These are phyloP conservation scores for Coleophoma eucalyptorum DNA, from an alignment of 2,329 filamentous ascomycete species.

Conservation along the genomic window DNA sequence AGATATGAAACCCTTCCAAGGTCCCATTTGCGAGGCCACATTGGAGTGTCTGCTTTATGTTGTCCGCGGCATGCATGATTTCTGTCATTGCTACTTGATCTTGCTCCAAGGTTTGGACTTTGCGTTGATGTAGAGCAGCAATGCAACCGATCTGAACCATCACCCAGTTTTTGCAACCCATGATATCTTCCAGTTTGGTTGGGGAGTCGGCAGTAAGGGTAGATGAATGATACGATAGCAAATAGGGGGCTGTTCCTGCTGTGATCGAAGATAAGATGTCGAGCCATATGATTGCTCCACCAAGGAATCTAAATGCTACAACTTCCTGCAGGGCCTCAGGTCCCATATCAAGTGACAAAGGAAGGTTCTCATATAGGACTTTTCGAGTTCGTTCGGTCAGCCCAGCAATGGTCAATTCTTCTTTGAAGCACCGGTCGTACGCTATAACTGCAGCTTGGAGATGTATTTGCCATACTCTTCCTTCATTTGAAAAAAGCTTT, in stretches of 20 bases:
- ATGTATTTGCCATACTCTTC: constrained; percentile 18
- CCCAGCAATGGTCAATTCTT: background rate
- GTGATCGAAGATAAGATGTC: constrained; percentile 48
- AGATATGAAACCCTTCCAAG: constrained; percentile 11
- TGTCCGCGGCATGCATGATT: constrained; percentile 7
- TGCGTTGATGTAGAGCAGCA: constrained; percentile 50
- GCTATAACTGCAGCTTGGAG: constrained; percentile 19
- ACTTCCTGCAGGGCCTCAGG: constrained; percentile 39
- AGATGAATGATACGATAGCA: constrained; percentile 35
- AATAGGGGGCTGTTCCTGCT: constrained; percentile 35
- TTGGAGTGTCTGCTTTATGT: constrained; percentile 18
- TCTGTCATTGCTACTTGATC: constrained; percentile 7
- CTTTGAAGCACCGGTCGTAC: constrained; percentile 6
- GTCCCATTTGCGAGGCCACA: constrained; percentile 11
- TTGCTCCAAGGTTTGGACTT: constrained; percentile 38
- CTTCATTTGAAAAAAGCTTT: constrained; percentile 41
- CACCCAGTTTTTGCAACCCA: constrained; percentile 55
- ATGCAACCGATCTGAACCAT: constrained; percentile 51
- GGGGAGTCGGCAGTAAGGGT: constrained; percentile 34
- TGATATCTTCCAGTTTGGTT: constrained; percentile 40
- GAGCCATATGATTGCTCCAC: constrained; percentile 42
- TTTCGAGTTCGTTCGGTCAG: constrained; percentile 5
- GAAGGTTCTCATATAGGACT: constrained; percentile 2
- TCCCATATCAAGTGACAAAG: constrained; percentile 6
- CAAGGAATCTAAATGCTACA: constrained; percentile 39